Conservation (phyloP, 2,329 filamentous ascomycete genomes). For the Fusarium napiforme region DNA sequence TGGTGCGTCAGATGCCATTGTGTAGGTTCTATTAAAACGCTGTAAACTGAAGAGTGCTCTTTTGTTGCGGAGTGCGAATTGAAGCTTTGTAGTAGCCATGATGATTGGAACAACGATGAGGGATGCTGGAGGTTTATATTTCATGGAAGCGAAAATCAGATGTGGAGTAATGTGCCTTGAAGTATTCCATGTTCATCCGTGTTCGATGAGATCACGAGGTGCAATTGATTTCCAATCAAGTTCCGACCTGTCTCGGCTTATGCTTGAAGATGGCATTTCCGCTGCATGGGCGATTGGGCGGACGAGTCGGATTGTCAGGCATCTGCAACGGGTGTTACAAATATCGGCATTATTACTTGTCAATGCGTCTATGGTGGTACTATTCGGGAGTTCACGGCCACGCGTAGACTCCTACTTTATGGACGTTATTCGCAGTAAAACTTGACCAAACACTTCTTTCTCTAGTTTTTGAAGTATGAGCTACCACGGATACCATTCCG, state of each 20-base stretch:
- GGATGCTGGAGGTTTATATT: not conserved
- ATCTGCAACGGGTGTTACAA: not conserved
- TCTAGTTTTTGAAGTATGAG: not conserved
- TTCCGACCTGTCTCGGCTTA: not conserved
- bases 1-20: constrained; percentile 11
- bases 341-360: constrained; percentile 1
- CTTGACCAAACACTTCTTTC: accelerated
- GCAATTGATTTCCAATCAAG: constrained; percentile 20
- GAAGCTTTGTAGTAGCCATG: not conserved
- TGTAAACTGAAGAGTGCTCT: not conserved
- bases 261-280: not conserved
- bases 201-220: constrained; percentile 8
- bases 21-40: not conserved
- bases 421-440: not conserved
- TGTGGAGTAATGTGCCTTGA: not conserved
- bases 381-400: not conserved
- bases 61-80: not conserved
- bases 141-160: not conserved
- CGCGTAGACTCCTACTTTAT: not conserved
- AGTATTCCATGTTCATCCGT: not conserved
- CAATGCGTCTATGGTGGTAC: not conserved
- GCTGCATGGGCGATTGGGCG: not conserved
- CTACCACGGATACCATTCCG: accelerated
- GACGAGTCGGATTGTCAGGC: not conserved
- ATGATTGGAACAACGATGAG: not conserved